A percentile compares a stretch with the other conserved stretches of the same genome.
Conservation (phyloP, 305 asterid species). For the Fraxinus platypoda region DNA sequence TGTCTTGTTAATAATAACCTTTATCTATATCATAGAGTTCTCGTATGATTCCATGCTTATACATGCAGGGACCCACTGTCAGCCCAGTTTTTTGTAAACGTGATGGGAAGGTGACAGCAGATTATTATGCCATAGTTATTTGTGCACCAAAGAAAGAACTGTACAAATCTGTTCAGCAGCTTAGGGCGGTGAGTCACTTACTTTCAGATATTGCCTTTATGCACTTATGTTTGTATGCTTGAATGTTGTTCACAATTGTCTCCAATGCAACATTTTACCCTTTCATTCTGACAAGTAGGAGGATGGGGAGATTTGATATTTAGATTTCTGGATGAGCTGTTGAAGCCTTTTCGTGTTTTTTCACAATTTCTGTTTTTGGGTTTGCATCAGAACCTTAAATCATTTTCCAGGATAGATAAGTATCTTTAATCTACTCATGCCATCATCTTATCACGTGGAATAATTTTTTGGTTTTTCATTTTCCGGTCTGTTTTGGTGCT, state of each 20-base stretch:
- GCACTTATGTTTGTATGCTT: slow-evolving; percentile 8
- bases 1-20: background rate
- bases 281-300: background rate
- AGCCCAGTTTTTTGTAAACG: slow-evolving; percentile 80
- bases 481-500: background rate
- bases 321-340: background rate
- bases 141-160: slow-evolving; percentile 90
- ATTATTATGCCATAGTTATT: slow-evolving; percentile 80
- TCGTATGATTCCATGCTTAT: slow-evolving; percentile 20
- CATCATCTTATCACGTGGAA: background rate
- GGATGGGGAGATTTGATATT: slow-evolving; percentile 1
- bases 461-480: background rate
- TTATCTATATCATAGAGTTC: slow-evolving; percentile 1
- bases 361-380: background rate
- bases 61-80: slow-evolving; percentile 88
- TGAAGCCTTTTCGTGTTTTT: background rate
- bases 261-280: slow-evolving; percentile 3
- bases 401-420: background rate
- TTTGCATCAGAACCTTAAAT: background rate
- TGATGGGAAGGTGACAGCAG: slow-evolving; percentile 51
- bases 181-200: slow-evolving; percentile 70
- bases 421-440: background rate
- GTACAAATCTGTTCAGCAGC: slow-evolving; percentile 86
- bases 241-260: background rate
- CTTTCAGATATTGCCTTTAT: background rate